Evolutionary conservation across 495 filamentous ascomycete species (phyloP), one percentile per base, ranked within the genome.

Genomic region (Aspergillus asperescens): DNA sequence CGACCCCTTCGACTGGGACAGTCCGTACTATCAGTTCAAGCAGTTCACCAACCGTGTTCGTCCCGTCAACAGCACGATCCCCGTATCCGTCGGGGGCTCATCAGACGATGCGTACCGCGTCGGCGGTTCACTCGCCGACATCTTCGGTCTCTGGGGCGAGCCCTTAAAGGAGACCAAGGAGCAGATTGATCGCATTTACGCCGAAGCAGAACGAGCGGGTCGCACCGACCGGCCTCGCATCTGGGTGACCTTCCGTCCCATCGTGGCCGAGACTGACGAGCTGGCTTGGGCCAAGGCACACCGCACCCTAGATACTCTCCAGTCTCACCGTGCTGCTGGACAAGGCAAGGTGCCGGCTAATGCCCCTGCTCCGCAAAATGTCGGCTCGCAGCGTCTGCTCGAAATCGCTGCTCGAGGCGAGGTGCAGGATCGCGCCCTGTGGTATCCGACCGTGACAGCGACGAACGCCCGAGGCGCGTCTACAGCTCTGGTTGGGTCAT

Each of bases 61-160:
- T 0, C 77, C 77, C 0, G 59, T 65, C 9, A 76, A 77, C 49
- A 74, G 73, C 10, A 65, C 60, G 19, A 77, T 80, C 46, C 71
- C 75, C 0, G 70, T 80, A 2, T 79, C 76, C 0, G 76, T 80
- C 6, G 77, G 77, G 7, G 77, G 77, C 0, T 78, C 75, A 3
- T 77, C 74, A 0, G 73, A 74, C 27, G 77, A 74, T 13, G 77
- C 77, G 1, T 80, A 80, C 55, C 69, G 75, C 16, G 64, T 80
- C 35, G 77, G 77, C 18, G 77, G 77, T 25, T 65, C 68, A 0
- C 67, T 78, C 1, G 76, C 67, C 8, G 77, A 80, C 48, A 80
- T 80, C 41, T 80, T 80, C 60, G 77, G 77, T 1, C 69, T 80
- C 6, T 80, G 77, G 77, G 77, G 77, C 10, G 77, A 80, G 50